Evolutionary conservation across 2,329 filamentous ascomycete species (phyloP).

Genomic region (Trichoderma asperellum): DNA sequence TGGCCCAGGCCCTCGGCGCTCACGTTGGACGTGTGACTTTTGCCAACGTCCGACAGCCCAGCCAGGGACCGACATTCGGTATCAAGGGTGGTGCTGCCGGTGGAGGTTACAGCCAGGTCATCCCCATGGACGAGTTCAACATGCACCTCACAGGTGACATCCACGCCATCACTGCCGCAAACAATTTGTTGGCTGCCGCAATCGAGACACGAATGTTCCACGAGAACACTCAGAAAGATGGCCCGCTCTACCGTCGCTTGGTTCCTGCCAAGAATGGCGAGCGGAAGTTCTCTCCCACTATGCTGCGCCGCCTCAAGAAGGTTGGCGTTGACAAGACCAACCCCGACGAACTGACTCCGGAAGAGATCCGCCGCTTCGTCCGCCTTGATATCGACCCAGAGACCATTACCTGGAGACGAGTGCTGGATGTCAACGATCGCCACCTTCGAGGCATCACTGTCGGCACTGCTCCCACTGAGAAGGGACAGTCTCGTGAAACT

Average conservation of each 20-base stretch:
- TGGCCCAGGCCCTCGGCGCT: conserved; percentile 88
- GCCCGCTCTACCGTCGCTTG: conserved; percentile 80
- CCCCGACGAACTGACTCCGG: conserved; percentile 85
- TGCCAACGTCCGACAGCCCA: conserved; percentile 95
- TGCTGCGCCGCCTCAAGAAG: conserved; percentile 93
- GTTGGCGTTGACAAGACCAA: conserved; percentile 94
- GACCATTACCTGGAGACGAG: conserved; percentile 95
- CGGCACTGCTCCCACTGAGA: conserved; percentile 87
- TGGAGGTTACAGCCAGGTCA: conserved; percentile 97
- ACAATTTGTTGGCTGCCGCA: conserved; percentile 93
- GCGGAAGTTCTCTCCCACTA: conserved; percentile 82
- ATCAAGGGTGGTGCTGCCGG: conserved; percentile 98
- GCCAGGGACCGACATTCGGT: conserved; percentile 95
- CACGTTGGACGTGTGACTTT: conserved; percentile 88
- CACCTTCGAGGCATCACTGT: conserved; percentile 89
- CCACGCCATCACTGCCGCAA: conserved; percentile 93
- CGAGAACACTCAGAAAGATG: conserved; percentile 92
- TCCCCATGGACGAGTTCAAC: conserved; percentile 99
- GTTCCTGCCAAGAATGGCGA: conserved; percentile 90
- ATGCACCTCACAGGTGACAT: conserved; percentile 97
- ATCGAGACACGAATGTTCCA: conserved; percentile 99
- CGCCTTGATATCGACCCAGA: conserved; percentile 94
- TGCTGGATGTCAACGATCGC: conserved; percentile 95
- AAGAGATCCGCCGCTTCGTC: conserved; percentile 88
- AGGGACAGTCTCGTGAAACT: conserved; percentile 83